These are phyloP conservation scores for Gardenia jasminoides DNA, from an alignment of 257 asterid genomes.

Conservation along the genomic window DNA sequence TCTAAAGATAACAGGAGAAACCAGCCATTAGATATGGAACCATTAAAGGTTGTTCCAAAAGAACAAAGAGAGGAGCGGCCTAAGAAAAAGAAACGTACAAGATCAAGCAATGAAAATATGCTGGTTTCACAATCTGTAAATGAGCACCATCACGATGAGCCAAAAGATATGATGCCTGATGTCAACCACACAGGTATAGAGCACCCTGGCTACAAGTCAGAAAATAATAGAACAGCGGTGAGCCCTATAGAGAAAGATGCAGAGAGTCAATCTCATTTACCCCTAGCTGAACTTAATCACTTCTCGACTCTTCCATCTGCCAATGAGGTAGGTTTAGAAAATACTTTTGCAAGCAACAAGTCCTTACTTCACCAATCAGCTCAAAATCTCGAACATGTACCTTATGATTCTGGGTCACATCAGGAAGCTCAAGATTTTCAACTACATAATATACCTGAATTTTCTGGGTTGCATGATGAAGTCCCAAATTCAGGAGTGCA, in stretches of 20 bases:
- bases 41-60: conserved; percentile 21
- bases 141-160: conserved; percentile 34
- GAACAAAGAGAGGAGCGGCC: conserved; percentile 32
- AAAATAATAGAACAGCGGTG: conserved; percentile 19
- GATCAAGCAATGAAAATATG: conserved; percentile 28
- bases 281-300: conserved; percentile 30
- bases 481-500: conserved; percentile 28
- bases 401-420: conserved; percentile 27
- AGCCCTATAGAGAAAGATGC: conserved; percentile 27
- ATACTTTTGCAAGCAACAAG: conserved; percentile 16
- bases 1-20: conserved; percentile 50
- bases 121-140: conserved; percentile 30
- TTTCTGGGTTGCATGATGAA: conserved; percentile 29
- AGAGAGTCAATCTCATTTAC: conserved; percentile 29
- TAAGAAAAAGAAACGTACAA: conserved; percentile 33
- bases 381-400: conserved; percentile 31
- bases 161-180: conserved; percentile 30
- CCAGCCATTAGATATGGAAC: conserved; percentile 23
- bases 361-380: conserved; percentile 28
- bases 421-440: conserved; percentile 26
- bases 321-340: conserved; percentile 19
- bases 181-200: conserved; percentile 26
- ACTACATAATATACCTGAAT: conserved; percentile 23
- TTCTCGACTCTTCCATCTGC: conserved; percentile 38
- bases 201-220: conserved; percentile 23